A percentile compares a stretch with the other conserved stretches of the same genome.
Conservation (phyloP, 2,329 filamentous ascomycete genomes). For the Xylaria sp. region DNA sequence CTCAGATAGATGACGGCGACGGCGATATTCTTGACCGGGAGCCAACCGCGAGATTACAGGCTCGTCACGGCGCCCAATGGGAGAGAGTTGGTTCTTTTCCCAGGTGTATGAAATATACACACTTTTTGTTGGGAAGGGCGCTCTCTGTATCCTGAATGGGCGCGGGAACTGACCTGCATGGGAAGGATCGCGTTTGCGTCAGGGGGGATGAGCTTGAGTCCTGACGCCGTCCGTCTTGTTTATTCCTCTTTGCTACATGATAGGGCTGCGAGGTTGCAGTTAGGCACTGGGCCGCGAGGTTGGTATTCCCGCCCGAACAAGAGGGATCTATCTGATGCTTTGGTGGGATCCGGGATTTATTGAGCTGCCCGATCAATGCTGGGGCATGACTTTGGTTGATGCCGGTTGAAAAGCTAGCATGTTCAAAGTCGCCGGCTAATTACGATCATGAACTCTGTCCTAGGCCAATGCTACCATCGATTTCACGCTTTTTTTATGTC, state of each 20-base stretch:
- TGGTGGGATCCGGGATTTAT: constrained; percentile 7
- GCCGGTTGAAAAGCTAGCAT: constrained; percentile 1
- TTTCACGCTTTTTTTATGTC: background rate
- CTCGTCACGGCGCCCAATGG: constrained; percentile 18
- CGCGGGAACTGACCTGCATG: constrained; percentile 27
- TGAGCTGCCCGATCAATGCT: constrained; percentile 7
- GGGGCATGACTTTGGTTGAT: constrained; percentile 1
- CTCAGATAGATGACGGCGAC: constrained; percentile 13
- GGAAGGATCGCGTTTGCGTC: constrained; percentile 24
- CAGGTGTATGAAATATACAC: background rate
- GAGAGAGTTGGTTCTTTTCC: background rate
- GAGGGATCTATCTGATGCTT: constrained; percentile 18
- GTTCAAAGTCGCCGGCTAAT: constrained; percentile 7
- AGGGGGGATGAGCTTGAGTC: constrained; percentile 17
- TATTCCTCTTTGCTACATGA: constrained; percentile 24
- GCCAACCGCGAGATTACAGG: constrained; percentile 23
- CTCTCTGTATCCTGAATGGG: constrained; percentile 5
- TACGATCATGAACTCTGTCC: background rate
- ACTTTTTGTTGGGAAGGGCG: constrained; percentile 20
- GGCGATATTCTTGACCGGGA: constrained; percentile 3
- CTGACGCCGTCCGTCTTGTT: background rate
- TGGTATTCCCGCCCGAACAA: constrained; percentile 22
- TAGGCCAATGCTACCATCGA: background rate
- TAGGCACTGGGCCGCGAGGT: background rate
- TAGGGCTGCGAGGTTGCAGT: constrained; percentile 32